Conservation (phyloP, 1,284 basidiomycete genomes). For the Pisolithus thermaeus region DNA sequence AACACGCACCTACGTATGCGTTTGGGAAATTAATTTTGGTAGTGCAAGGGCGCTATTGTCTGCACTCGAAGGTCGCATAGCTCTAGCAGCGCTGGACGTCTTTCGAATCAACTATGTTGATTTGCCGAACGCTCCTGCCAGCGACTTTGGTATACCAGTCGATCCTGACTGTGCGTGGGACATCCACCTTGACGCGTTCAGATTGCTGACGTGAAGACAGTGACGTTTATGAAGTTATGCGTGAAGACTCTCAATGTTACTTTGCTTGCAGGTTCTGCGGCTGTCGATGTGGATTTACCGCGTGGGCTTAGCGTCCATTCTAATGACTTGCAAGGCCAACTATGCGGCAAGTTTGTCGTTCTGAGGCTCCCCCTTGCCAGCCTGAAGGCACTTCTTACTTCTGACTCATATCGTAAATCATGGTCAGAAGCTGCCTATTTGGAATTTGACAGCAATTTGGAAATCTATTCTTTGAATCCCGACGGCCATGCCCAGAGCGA, state of each 20-base stretch:
- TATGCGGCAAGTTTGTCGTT: slow-evolving; percentile 56
- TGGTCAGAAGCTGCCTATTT: slow-evolving; percentile 71
- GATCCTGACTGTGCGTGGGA: slow-evolving; percentile 68
- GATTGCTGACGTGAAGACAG: slow-evolving; percentile 9
- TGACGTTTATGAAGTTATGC: slow-evolving; percentile 55
- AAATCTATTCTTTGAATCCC: slow-evolving; percentile 64
- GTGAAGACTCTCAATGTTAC: slow-evolving; percentile 50
- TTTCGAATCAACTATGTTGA: slow-evolving; percentile 73
- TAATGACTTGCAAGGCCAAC: slow-evolving; percentile 68
- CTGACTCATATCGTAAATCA: slow-evolving; percentile 32
- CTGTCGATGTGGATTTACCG: slow-evolving; percentile 52
- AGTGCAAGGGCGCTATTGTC: slow-evolving; percentile 54
- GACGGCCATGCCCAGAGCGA: slow-evolving; percentile 51
- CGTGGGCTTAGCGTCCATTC: slow-evolving; percentile 59
- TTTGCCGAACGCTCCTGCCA: slow-evolving; percentile 72
- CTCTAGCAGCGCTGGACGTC: slow-evolving; percentile 50
- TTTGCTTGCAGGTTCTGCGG: slow-evolving; percentile 48
- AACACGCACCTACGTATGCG: slow-evolving; percentile 82
- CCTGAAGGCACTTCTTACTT: slow-evolving; percentile 42
- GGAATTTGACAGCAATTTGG: slow-evolving; percentile 52
- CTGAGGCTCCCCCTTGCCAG: slow-evolving; percentile 46
- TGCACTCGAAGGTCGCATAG: slow-evolving; percentile 46
- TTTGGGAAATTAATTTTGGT: slow-evolving; percentile 80
- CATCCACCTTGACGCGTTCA: not conserved
- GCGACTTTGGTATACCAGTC: slow-evolving; percentile 53